Evolutionary conservation across 768 basidiomycete genomes (phyloP).

Genomic region (Termitomyces sp.): DNA sequence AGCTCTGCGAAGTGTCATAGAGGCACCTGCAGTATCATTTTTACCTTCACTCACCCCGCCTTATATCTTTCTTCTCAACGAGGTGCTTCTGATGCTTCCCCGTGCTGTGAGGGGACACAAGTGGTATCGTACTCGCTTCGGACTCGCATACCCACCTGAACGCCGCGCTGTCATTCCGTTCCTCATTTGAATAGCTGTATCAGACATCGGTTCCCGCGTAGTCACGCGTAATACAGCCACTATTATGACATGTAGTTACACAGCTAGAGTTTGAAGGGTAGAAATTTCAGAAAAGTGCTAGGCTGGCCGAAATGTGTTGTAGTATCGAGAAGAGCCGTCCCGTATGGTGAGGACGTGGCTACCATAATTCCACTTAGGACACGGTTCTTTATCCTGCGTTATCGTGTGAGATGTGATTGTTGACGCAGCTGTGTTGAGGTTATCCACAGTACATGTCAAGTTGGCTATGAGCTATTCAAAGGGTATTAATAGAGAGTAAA

Average conservation of each 20-base stretch:
- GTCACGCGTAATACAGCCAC: neutral
- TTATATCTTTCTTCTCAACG: conserved; percentile 73
- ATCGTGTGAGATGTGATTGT: too few species aligned
- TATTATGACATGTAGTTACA: neutral
- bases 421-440: too few species aligned
- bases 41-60: conserved; percentile 59
- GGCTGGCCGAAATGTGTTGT: too few species aligned
- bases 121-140: conserved; percentile 84
- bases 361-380: too few species aligned
- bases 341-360: too few species aligned
- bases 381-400: too few species aligned
- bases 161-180: conserved; percentile 81
- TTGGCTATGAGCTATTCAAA: too few species aligned
- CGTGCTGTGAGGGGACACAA: conserved; percentile 76
- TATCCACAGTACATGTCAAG: too few species aligned
- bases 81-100: conserved; percentile 77
- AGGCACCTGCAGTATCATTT: conserved; percentile 27
- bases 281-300: too few species aligned
- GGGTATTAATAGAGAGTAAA: too few species aligned
- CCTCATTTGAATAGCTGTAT: conserved; percentile 22
- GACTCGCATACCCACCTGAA: conserved; percentile 69
- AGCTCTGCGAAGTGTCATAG: neutral
- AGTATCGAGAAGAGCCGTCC: too few species aligned
- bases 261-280: too few species aligned
- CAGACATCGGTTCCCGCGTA: neutral